Percentiles rank a stretch among this genome's conserved stretches.
Evolutionary conservation across 1,284 basidiomycete genomes (phyloP).

Genomic region (Tylopilus sp.): DNA sequence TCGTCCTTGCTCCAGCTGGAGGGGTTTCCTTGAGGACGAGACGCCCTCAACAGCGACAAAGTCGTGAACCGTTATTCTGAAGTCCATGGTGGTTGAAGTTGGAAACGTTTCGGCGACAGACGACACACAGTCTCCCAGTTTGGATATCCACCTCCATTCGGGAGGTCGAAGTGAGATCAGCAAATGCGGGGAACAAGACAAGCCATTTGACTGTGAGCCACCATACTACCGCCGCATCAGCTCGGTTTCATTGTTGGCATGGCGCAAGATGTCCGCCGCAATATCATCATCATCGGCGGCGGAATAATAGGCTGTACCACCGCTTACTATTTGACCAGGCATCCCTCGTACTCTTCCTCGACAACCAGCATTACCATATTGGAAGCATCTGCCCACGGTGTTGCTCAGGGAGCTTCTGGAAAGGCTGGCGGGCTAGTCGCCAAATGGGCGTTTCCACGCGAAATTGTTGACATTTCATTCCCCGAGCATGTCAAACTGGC

Average conservation of each 20-base stretch:
- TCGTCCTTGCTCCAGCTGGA: slow-evolving; percentile 19
- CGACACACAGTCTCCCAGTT: background rate
- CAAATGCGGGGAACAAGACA: too few species aligned
- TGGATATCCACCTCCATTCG: slow-evolving; percentile 1
- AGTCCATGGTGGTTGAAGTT: slow-evolving; percentile 1
- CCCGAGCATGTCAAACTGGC: slow-evolving; percentile 78
- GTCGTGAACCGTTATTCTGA: slow-evolving; percentile 23
- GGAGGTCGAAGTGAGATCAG: slow-evolving; percentile 5
- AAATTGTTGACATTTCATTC: slow-evolving; percentile 78
- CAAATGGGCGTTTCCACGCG: slow-evolving; percentile 72
- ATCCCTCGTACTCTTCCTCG: slow-evolving; percentile 44
- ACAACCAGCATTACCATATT: slow-evolving; percentile 59
- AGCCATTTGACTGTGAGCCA: too few species aligned
- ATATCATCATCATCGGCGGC: slow-evolving; percentile 50
- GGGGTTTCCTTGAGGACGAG: background rate
- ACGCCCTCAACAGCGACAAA: slow-evolving; percentile 14
- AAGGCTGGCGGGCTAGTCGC: slow-evolving; percentile 94
- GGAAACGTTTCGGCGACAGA: background rate
- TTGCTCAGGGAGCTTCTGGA: slow-evolving; percentile 77
- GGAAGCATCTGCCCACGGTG: slow-evolving; percentile 69
- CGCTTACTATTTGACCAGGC: slow-evolving; percentile 74
- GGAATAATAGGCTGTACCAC: slow-evolving; percentile 82
- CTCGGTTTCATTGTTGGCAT: slow-evolving; percentile 5
- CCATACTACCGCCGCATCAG: too few species aligned
- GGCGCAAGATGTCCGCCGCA: slow-evolving; percentile 16